Evolutionary conservation across 495 filamentous ascomycete genomes (phyloP).

Genomic region (Penicillium longicatenatum): DNA sequence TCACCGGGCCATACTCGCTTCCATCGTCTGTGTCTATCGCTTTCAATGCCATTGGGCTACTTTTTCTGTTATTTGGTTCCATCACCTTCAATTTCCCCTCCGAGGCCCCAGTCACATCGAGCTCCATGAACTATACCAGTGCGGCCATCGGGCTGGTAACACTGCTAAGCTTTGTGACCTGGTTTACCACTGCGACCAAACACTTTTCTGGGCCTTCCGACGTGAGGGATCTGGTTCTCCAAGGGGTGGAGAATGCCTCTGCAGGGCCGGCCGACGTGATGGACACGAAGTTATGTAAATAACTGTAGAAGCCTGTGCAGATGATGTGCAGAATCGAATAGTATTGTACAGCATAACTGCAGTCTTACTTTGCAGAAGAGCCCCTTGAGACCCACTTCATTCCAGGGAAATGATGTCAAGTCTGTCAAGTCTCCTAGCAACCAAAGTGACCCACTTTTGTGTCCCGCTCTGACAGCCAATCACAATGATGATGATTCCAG

Average conservation of each 20-base stretch:
- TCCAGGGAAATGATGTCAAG: background rate
- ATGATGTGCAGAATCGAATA: too few relatives aligned
- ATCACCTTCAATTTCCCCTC: constrained; percentile 59
- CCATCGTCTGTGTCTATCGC: constrained; percentile 38
- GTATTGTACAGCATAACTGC: too few relatives aligned
- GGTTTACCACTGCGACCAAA: constrained; percentile 44
- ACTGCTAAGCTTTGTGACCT: constrained; percentile 50
- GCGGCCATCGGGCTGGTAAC: constrained; percentile 54
- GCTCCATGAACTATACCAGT: constrained; percentile 58
- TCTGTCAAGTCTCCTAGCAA: background rate
- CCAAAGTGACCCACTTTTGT: background rate
- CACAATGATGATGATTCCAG: background rate
- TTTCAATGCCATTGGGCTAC: constrained; percentile 47
- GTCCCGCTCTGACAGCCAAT: background rate
- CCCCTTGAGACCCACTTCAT: background rate
- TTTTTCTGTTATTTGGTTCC: constrained; percentile 49
- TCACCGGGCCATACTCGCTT: constrained; percentile 34
- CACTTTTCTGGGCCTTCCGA: constrained; percentile 4
- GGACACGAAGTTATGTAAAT: background rate
- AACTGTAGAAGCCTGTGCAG: background rate
- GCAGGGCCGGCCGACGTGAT: background rate
- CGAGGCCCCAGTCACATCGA: constrained; percentile 44
- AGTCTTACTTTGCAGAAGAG: too few relatives aligned
- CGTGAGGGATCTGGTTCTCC: background rate
- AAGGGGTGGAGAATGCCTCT: background rate